Evolutionary conservation across 306 rosid species (phyloP).

Genomic region (Cicer chorassanicum): DNA sequence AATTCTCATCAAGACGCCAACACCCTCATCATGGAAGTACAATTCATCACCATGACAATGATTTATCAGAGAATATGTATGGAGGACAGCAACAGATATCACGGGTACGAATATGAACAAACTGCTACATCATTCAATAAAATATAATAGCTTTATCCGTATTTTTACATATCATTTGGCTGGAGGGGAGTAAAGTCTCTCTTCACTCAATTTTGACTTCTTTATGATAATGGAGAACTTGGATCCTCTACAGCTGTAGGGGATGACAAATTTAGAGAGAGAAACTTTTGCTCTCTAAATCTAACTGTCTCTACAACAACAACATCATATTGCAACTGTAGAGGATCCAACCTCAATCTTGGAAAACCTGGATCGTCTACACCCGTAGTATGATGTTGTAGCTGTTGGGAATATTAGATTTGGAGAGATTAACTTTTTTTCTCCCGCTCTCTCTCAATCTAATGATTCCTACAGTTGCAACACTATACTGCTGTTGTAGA

Average conservation of each 20-base stretch:
- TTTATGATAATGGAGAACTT: background rate
- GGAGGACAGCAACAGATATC: constrained; percentile 76
- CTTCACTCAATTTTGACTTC: background rate
- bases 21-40: constrained; percentile 59
- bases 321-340: too few species aligned
- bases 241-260: background rate
- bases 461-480: too few species aligned
- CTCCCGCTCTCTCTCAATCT: too few species aligned
- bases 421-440: too few species aligned
- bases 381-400: too few species aligned
- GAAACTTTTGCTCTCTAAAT: too few species aligned
- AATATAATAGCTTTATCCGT: constrained; percentile 27
- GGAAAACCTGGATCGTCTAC: too few species aligned
- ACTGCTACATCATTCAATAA: constrained; percentile 1
- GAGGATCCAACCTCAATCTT: too few species aligned
- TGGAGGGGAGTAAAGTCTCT: background rate
- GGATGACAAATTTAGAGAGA: too few species aligned
- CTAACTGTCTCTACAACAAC: too few species aligned
- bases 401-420: too few species aligned
- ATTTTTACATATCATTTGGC: background rate
- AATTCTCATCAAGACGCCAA: constrained; percentile 57
- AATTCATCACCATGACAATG: constrained; percentile 65
- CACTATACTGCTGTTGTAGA: too few species aligned
- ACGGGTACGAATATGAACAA: constrained; percentile 60
- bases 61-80: constrained; percentile 59